Percentiles rank a stretch among this genome's conserved stretches.
Conservation (phyloP, 1,139 yeast genomes). For the Yamadazyma triangularis region DNA sequence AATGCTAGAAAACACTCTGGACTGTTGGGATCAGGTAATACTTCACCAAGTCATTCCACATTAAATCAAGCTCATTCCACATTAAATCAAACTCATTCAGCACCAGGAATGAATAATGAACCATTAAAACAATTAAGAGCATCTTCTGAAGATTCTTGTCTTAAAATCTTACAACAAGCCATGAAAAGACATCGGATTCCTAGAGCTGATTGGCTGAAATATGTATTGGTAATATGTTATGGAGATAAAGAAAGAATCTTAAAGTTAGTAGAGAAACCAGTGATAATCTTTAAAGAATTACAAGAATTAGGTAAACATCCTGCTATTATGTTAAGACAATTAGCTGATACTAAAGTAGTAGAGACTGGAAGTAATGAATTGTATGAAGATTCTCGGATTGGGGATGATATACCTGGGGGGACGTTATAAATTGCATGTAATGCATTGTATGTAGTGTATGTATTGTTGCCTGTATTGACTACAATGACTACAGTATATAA, state of each 20-base stretch:
- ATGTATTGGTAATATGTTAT: conserved; percentile 84
- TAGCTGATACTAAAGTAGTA: conserved; percentile 41
- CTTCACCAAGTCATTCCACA: not conserved
- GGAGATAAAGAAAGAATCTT: conserved; percentile 87
- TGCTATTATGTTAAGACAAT: conserved; percentile 85
- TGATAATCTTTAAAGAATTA: conserved; percentile 78
- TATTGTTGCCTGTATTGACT: conserved; percentile 4
- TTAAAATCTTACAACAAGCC: conserved; percentile 83
- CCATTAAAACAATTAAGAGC: conserved; percentile 85
- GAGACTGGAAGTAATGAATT: conserved; percentile 30
- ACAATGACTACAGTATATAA: not conserved
- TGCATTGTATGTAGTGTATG: too few relatives aligned
- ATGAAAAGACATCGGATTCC: conserved; percentile 81
- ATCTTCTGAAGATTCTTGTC: conserved; percentile 88
- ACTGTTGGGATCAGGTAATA: conserved; percentile 5
- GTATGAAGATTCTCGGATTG: conserved; percentile 42
- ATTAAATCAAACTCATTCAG: too few relatives aligned
- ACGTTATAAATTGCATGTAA: conserved; percentile 37
- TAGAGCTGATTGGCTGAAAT: conserved; percentile 81
- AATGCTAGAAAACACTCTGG: conserved; percentile 10
- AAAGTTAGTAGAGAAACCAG: conserved; percentile 85
- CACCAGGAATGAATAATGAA: conserved; percentile 29
- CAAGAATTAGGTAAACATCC: conserved; percentile 88
- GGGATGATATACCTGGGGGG: conserved; percentile 55
- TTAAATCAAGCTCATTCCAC: not conserved